Percentiles rank a stretch among this genome's conserved stretches.
These are phyloP conservation scores for Erigeron philadelphicus DNA, from an alignment of 140 eudicot genomes.

Conservation along the genomic window DNA sequence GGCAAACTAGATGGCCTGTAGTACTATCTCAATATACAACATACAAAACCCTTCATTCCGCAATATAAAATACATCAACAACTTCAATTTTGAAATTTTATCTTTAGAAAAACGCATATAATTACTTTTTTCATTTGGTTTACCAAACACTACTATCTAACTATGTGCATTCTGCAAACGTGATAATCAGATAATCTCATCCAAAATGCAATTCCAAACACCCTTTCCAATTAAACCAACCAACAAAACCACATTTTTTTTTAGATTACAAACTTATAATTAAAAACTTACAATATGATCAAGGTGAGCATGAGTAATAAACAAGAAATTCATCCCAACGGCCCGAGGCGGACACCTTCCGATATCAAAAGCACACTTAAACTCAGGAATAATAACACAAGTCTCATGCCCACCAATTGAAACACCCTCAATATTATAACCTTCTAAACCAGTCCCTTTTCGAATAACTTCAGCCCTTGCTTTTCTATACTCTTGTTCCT, in stretches of 20 bases:
- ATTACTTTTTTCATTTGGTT: too few relatives aligned
- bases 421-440: conserved; percentile 66
- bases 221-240: conserved; percentile 2
- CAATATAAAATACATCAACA: background rate
- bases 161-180: too few relatives aligned
- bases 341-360: conserved; percentile 91
- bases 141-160: too few relatives aligned
- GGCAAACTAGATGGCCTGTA: background rate
- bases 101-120: too few relatives aligned
- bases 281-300: conserved; percentile 74
- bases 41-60: background rate
- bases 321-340: conserved; percentile 74
- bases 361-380: conserved; percentile 81
- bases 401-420: conserved; percentile 92
- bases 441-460: conserved; percentile 57
- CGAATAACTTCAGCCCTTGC: conserved; percentile 81
- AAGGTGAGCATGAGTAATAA: conserved; percentile 94
- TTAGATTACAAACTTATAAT: background rate
- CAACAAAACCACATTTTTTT: background rate
- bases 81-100: too few relatives aligned
- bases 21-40: background rate
- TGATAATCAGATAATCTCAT: too few relatives aligned
- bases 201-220: too few relatives aligned
- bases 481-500: conserved; percentile 88
- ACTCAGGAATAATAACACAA: conserved; percentile 78